phyloP scores from a whole-genome alignment of 2,329 filamentous ascomycete genomes.

The Raffaelea arxii region DNA sequence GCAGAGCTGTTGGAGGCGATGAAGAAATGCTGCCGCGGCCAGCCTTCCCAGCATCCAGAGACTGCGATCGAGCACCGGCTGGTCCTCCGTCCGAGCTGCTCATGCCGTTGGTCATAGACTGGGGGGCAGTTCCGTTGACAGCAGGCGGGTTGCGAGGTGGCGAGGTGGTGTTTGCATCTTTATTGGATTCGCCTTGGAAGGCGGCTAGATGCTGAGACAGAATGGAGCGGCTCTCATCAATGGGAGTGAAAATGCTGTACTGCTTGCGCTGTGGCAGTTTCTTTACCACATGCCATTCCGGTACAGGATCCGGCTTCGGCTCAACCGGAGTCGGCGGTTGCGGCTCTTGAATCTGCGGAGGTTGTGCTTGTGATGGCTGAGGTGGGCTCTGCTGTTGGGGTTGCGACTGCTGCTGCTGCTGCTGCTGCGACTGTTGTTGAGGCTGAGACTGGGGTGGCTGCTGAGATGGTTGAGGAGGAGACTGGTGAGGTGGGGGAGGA shows the following conservation, averaged over 20 bases:
- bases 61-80: conserved; percentile 42
- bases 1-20: conserved; percentile 42
- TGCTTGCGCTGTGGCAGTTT: conserved; percentile 67
- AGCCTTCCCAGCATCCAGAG: conserved; percentile 44
- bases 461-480: conserved; percentile 19
- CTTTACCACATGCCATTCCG: conserved; percentile 39
- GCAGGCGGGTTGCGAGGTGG: conserved; percentile 1
- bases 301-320: conserved; percentile 2
- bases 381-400: conserved; percentile 29
- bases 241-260: conserved; percentile 93
- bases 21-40: conserved; percentile 23
- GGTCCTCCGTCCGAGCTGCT: conserved; percentile 8
- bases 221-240: conserved; percentile 85
- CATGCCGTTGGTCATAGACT: conserved; percentile 16
- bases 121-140: background rate
- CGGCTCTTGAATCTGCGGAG: conserved; percentile 29
- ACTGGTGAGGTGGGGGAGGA: conserved; percentile 13
- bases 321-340: conserved; percentile 40
- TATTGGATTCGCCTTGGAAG: conserved; percentile 47
- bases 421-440: conserved; percentile 25
- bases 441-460: conserved; percentile 19
- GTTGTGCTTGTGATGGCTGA: conserved; percentile 20
- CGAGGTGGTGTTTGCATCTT: conserved; percentile 18
- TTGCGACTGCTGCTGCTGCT: conserved; percentile 16
- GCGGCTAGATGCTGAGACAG: conserved; percentile 72